Conservation (phyloP, 495 filamentous ascomycete genomes). For the Aspergillus kassunensis region DNA sequence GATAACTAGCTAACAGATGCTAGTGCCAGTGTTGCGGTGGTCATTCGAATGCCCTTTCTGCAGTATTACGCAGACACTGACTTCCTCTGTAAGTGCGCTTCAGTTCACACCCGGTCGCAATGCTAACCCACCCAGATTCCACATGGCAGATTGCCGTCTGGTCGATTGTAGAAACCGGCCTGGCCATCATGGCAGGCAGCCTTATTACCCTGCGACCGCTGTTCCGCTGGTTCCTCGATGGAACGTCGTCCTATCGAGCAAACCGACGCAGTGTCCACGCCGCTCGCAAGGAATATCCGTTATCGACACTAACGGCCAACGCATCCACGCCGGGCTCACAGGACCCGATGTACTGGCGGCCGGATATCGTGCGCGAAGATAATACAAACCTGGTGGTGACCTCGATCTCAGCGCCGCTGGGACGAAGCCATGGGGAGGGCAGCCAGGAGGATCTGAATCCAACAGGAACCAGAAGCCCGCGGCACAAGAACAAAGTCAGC, state of each 20-base stretch:
- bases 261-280: not conserved
- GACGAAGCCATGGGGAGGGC: not conserved
- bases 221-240: conserved; percentile 2
- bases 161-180: conserved; percentile 29
- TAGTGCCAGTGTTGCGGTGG: conserved; percentile 27
- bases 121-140: conserved; percentile 17
- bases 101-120: not conserved
- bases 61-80: conserved; percentile 18
- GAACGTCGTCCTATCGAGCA: not conserved
- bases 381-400: not conserved
- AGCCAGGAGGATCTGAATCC: conserved; percentile 7
- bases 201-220: conserved; percentile 33
- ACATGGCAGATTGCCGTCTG: conserved; percentile 30
- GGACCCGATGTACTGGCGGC: not conserved
- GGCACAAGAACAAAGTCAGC: not conserved
- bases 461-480: not conserved
- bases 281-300: not conserved
- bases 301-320: not conserved
- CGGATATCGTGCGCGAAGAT: not conserved
- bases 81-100: conserved; percentile 26
- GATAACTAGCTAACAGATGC: not conserved
- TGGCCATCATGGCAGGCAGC: conserved; percentile 36
- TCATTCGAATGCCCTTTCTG: conserved; percentile 27
- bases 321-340: not conserved
- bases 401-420: not conserved